Conservation (phyloP, 139 green algal genomes). For the Micractinium conductrix region DNA sequence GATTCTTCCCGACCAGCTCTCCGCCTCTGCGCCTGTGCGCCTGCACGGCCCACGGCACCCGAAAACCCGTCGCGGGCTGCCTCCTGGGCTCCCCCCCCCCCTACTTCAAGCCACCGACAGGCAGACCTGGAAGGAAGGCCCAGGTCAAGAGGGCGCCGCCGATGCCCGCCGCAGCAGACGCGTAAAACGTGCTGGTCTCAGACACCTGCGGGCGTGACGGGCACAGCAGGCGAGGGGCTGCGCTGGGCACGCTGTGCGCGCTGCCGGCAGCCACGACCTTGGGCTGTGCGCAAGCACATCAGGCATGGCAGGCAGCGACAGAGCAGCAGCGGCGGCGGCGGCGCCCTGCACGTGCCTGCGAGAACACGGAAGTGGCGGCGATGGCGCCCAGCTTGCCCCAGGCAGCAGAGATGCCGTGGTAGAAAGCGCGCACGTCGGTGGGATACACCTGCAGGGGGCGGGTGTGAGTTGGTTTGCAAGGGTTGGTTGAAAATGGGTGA, state of each 20-base stretch:
- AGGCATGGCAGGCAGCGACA: background rate
- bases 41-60: too few species aligned
- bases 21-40: too few species aligned
- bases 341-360: slow-evolving; percentile 4
- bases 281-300: background rate
- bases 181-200: slow-evolving; percentile 49
- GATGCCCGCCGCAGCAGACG: slow-evolving; percentile 52
- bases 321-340: too few species aligned
- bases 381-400: slow-evolving; percentile 68
- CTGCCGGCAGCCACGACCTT: background rate
- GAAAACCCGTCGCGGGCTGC: too few species aligned
- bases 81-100: too few species aligned
- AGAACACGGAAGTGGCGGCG: slow-evolving; percentile 54
- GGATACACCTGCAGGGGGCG: slow-evolving; percentile 14
- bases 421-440: slow-evolving; percentile 61
- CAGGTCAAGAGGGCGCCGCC: slow-evolving; percentile 48
- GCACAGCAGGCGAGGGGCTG: background rate
- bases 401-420: slow-evolving; percentile 65
- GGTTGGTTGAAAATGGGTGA: too few species aligned
- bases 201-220: background rate
- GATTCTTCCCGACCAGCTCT: too few species aligned
- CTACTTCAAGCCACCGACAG: too few species aligned
- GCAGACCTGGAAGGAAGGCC: slow-evolving; percentile 70
- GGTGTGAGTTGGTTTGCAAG: too few species aligned
- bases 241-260: background rate